Conservation (phyloP, 768 basidiomycete genomes). For the Termitomyces sp. region DNA sequence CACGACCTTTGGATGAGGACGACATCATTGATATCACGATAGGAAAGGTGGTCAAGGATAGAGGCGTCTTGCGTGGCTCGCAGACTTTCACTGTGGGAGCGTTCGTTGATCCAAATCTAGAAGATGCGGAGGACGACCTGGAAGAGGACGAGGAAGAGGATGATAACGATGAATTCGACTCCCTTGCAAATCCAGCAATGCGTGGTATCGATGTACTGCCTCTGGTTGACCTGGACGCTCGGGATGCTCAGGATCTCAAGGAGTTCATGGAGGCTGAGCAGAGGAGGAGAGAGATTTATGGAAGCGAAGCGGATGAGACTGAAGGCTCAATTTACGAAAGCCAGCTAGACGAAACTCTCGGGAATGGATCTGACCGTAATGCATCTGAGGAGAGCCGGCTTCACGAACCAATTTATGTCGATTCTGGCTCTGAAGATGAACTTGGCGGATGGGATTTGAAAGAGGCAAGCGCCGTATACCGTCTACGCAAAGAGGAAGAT, state of each 20-base stretch:
- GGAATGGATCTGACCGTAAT: constrained; percentile 1
- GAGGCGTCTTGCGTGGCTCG: constrained; percentile 56
- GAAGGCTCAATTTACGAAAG: constrained; percentile 21
- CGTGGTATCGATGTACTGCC: constrained; percentile 38
- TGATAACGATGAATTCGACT: constrained; percentile 60
- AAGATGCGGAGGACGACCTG: constrained; percentile 30
- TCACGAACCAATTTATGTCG: constrained; percentile 10
- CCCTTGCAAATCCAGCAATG: constrained; percentile 35
- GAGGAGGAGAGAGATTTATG: constrained; percentile 44
- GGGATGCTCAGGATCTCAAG: constrained; percentile 58
- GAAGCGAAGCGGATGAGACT: constrained; percentile 42
- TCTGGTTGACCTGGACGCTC: constrained; percentile 38
- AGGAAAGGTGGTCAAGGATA: constrained; percentile 61
- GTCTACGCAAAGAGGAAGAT: constrained; percentile 18
- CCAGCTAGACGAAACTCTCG: constrained; percentile 10
- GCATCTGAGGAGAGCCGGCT: neutral
- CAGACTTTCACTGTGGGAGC: constrained; percentile 49
- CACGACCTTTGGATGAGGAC: constrained; percentile 67
- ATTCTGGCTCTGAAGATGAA: constrained; percentile 26
- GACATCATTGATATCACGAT: constrained; percentile 73
- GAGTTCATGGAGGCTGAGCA: constrained; percentile 68
- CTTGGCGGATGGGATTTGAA: constrained; percentile 38
- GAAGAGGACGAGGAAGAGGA: constrained; percentile 49
- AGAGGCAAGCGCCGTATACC: constrained; percentile 38
- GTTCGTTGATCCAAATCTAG: constrained; percentile 37